These are phyloP conservation scores for Moricandia arvensis DNA, from an alignment of 345 rosid genomes.

Conservation along the genomic window DNA sequence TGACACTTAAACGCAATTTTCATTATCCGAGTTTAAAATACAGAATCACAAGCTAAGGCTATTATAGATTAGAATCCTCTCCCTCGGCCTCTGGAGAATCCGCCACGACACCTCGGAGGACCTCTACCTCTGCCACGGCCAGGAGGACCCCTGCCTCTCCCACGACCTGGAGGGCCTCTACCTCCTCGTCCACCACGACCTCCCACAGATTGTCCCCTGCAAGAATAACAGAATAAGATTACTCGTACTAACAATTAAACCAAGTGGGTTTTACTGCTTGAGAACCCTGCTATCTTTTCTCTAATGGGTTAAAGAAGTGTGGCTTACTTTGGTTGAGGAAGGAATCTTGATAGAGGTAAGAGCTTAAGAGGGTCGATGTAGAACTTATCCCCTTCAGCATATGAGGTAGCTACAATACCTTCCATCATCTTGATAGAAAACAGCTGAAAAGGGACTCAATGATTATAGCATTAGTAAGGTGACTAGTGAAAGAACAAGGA, in stretches of 20 bases:
- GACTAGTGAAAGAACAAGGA: conserved; percentile 7
- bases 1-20: neutral
- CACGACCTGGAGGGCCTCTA: conserved; percentile 21
- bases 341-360: conserved; percentile 80
- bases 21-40: neutral
- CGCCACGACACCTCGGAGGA: conserved; percentile 52
- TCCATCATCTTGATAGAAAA: conserved; percentile 92
- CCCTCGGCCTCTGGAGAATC: conserved; percentile 72
- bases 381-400: conserved; percentile 69
- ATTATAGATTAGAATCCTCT: conserved; percentile 42
- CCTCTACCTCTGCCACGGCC: conserved; percentile 60
- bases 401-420: conserved; percentile 88
- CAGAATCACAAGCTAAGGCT: conserved; percentile 5
- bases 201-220: conserved; percentile 48
- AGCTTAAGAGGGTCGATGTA: conserved; percentile 82
- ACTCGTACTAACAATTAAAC: neutral
- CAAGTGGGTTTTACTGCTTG: neutral
- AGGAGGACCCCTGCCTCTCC: conserved; percentile 39
- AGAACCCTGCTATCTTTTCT: neutral
- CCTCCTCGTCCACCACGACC: conserved; percentile 53
- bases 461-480: neutral
- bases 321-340: conserved; percentile 87
- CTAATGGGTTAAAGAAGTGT: neutral
- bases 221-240: conserved; percentile 5
- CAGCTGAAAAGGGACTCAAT: conserved; percentile 43